Percentiles rank a stretch among this genome's conserved stretches.
Conservation (phyloP, 768 basidiomycete genomes). For the Termitomyces sp. region DNA sequence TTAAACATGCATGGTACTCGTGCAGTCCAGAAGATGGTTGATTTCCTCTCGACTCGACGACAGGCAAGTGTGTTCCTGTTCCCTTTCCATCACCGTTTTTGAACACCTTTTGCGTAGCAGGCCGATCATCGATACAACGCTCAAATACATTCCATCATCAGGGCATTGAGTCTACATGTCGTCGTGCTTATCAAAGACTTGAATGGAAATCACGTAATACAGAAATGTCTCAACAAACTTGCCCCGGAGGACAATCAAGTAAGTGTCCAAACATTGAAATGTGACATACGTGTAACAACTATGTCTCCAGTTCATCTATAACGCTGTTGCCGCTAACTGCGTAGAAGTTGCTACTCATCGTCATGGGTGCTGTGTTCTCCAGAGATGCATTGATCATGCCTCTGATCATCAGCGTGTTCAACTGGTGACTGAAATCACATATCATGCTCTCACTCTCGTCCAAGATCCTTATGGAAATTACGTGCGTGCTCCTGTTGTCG, state of each 20-base stretch:
- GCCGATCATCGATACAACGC: constrained; percentile 77
- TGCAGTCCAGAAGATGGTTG: constrained; percentile 99
- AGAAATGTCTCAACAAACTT: constrained; percentile 98
- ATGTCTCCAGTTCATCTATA: constrained; percentile 86
- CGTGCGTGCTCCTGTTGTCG: constrained; percentile 33
- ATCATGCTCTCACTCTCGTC: constrained; percentile 93
- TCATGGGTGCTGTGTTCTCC: constrained; percentile 97
- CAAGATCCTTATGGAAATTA: constrained; percentile 97
- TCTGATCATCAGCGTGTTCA: constrained; percentile 93
- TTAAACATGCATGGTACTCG: constrained; percentile 99
- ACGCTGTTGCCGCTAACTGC: constrained; percentile 97
- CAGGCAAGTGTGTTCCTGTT: constrained; percentile 58
- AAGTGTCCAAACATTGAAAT: constrained; percentile 1
- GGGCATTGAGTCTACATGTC: constrained; percentile 94
- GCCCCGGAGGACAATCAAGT: constrained; percentile 99
- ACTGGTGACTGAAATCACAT: constrained; percentile 98
- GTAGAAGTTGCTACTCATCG: constrained; percentile 98
- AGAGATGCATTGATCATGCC: constrained; percentile 97
- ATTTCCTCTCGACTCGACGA: constrained; percentile 91
- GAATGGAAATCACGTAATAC: constrained; percentile 96
- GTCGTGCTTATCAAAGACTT: constrained; percentile 99
- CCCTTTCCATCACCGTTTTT: constrained; percentile 37
- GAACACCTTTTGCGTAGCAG: constrained; percentile 44
- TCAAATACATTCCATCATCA: constrained; percentile 95
- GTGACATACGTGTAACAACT: not conserved